These are phyloP conservation scores for Boletus sp. DNA, from an alignment of 768 basidiomycete genomes.

Conservation along the genomic window DNA sequence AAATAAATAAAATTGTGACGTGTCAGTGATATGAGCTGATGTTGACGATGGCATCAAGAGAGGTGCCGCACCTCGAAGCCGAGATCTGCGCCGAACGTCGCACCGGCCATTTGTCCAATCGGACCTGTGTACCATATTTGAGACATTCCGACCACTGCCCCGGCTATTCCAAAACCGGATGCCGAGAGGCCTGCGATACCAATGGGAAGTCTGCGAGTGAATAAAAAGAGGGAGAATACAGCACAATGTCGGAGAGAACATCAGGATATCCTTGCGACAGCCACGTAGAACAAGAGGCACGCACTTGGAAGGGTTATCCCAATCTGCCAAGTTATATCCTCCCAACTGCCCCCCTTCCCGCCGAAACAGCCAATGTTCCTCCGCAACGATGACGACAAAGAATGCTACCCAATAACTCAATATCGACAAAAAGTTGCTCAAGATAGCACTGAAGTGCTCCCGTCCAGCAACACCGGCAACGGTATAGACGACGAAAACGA, in stretches of 20 bases:
- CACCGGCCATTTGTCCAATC: conserved; percentile 41
- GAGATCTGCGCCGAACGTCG: conserved; percentile 44
- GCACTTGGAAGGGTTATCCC: conserved; percentile 39
- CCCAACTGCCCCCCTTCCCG: conserved; percentile 37
- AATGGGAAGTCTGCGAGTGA: conserved; percentile 38
- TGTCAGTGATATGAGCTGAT: no score
- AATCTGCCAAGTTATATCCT: conserved; percentile 51
- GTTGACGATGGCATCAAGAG: not conserved
- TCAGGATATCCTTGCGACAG: not conserved
- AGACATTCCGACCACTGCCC: conserved; percentile 53
- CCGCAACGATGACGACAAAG: conserved; percentile 43
- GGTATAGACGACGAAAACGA: conserved; percentile 39
- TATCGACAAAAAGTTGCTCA: conserved; percentile 42
- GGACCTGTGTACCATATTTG: conserved; percentile 53
- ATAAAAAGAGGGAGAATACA: not conserved
- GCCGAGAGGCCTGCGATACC: conserved; percentile 49
- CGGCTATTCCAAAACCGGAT: conserved; percentile 43
- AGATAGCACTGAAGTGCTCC: conserved; percentile 42
- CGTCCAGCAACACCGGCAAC: conserved; percentile 41
- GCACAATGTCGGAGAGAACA: not conserved
- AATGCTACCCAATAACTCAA: conserved; percentile 47
- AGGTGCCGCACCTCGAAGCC: conserved; percentile 45
- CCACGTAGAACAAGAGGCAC: conserved; percentile 4
- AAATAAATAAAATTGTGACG: no score
- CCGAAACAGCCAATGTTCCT: conserved; percentile 49